Evolutionary conservation across 1,284 basidiomycete genomes (phyloP).

Genomic region (Apiotrichum domesticum): DNA sequence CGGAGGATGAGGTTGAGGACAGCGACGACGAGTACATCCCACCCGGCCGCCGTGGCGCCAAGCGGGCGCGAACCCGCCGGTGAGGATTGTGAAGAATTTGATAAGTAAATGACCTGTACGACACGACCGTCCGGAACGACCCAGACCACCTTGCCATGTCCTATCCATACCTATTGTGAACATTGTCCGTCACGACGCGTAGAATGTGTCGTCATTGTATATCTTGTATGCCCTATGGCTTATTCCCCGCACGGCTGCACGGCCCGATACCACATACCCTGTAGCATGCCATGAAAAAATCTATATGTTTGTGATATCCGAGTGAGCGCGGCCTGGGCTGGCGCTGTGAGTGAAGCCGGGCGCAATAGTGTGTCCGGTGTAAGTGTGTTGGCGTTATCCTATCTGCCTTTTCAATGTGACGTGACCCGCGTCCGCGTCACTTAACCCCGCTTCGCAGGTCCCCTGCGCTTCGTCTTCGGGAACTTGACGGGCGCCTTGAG

Average conservation of each 20-base stretch:
- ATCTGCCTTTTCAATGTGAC: not conserved
- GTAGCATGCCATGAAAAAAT: not conserved
- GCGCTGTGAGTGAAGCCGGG: too few species aligned
- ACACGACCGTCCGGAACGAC: too few species aligned
- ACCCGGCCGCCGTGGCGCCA: too few species aligned
- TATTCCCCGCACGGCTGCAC: not conserved
- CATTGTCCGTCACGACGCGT: too few species aligned
- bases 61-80: too few species aligned
- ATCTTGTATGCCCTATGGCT: not conserved
- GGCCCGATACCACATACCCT: not conserved
- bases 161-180: too few species aligned
- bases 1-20: too few species aligned
- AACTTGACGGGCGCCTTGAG: constrained; percentile 70
- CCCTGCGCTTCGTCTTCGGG: constrained; percentile 54
- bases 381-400: not conserved
- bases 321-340: not conserved
- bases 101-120: too few species aligned
- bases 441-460: constrained; percentile 35
- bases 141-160: too few species aligned
- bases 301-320: not conserved
- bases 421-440: not conserved
- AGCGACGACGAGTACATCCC: too few species aligned
- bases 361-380: not conserved
- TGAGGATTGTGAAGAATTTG: too few species aligned
- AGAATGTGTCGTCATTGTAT: not conserved